phyloP scores from a whole-genome alignment of 2,329 filamentous ascomycete genomes.

The Sclerotinia borealis region DNA sequence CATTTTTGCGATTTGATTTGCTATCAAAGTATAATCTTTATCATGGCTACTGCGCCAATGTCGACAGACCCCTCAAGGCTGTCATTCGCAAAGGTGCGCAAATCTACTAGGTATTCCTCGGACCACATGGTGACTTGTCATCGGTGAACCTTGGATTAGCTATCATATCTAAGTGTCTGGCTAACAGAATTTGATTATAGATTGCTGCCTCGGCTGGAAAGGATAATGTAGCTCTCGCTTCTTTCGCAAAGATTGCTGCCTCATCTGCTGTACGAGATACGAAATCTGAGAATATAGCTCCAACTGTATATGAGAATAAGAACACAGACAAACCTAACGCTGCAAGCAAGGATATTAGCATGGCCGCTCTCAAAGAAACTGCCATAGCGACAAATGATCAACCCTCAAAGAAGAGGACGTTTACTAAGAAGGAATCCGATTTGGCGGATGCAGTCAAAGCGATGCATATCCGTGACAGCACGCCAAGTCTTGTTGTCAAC shows the following conservation, averaged over 20 bases:
- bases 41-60: constrained; percentile 43
- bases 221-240: constrained; percentile 32
- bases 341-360: constrained; percentile 8
- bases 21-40: constrained; percentile 15
- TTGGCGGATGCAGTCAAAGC: constrained; percentile 32
- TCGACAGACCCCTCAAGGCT: constrained; percentile 49
- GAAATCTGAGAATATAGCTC: constrained; percentile 25
- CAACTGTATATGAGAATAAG: constrained; percentile 13
- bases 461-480: constrained; percentile 26
- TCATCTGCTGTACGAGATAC: constrained; percentile 28
- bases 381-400: constrained; percentile 19
- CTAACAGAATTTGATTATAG: constrained; percentile 29
- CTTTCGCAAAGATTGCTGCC: constrained; percentile 29
- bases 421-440: constrained; percentile 21
- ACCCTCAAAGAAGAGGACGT: not conserved
- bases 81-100: constrained; percentile 70
- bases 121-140: not conserved
- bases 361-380: constrained; percentile 16
- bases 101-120: not conserved
- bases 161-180: not conserved
- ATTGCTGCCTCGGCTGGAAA: constrained; percentile 45
- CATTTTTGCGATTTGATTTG: constrained; percentile 24
- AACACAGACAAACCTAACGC: constrained; percentile 11
- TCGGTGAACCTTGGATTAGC: not conserved
- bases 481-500: constrained; percentile 33